A percentile compares a stretch with the other conserved stretches of the same genome.
Conservation (phyloP, 1,284 basidiomycete species). For the Lentinus polychrous region DNA sequence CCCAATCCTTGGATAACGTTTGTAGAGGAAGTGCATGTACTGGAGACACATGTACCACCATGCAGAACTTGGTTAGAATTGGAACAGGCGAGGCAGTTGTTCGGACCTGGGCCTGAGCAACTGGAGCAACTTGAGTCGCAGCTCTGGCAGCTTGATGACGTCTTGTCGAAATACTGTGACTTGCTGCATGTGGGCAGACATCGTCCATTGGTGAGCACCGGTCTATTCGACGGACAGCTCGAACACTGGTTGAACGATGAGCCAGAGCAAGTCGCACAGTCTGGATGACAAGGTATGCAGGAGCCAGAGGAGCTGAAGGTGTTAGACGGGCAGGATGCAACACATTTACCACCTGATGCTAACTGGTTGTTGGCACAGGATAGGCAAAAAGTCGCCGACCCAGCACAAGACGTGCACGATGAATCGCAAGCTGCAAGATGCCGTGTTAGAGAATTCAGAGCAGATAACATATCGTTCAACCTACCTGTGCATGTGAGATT, state of each 20-base stretch:
- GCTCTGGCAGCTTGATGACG: conserved; percentile 52
- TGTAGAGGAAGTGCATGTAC: conserved; percentile 44
- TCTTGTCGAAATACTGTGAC: conserved; percentile 63
- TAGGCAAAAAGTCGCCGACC: conserved; percentile 61
- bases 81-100: conserved; percentile 69
- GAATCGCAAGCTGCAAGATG: conserved; percentile 57
- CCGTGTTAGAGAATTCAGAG: not conserved
- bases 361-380: conserved; percentile 60
- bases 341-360: conserved; percentile 64
- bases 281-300: conserved; percentile 72
- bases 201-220: conserved; percentile 64
- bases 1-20: conserved; percentile 63
- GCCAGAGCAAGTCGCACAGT: conserved; percentile 73
- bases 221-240: conserved; percentile 56
- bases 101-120: conserved; percentile 58
- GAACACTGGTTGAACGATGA: conserved; percentile 69
- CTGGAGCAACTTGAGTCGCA: conserved; percentile 73
- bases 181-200: conserved; percentile 72
- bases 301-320: conserved; percentile 57
- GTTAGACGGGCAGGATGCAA: conserved; percentile 63
- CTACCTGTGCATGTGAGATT: conserved; percentile 62
- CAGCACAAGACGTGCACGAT: conserved; percentile 63
- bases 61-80: conserved; percentile 53
- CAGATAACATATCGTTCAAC: not conserved
- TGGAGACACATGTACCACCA: conserved; percentile 54